Evolutionary conservation across 192 early-diverging fungal species (phyloP).

Genomic region (Paraglomus occultum): DNA sequence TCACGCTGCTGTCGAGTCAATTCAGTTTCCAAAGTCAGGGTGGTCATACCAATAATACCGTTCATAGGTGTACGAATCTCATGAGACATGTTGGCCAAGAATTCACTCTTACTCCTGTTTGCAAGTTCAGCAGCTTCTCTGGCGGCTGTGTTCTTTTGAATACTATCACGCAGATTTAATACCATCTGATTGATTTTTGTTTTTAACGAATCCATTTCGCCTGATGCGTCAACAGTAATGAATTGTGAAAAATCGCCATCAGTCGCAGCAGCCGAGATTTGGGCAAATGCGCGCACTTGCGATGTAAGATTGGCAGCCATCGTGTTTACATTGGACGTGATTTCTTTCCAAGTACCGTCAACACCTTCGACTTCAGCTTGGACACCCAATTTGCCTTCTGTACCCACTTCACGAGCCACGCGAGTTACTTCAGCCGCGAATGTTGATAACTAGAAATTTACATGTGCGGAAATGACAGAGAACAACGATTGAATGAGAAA

Average conservation of each 20-base stretch:
- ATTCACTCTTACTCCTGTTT: constrained; percentile 75
- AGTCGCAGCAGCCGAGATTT: constrained; percentile 70
- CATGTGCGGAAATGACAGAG: neutral
- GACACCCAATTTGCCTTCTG: constrained; percentile 52
- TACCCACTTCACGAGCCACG: constrained; percentile 62
- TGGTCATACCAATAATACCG: constrained; percentile 77
- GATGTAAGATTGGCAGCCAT: constrained; percentile 55
- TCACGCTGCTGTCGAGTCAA: constrained; percentile 79
- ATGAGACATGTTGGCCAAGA: constrained; percentile 66
- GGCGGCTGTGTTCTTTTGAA: constrained; percentile 75
- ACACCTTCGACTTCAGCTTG: constrained; percentile 57
- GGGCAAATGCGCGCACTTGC: constrained; percentile 70
- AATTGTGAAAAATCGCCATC: constrained; percentile 69
- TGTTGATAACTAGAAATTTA: constrained; percentile 32
- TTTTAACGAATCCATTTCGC: constrained; percentile 83
- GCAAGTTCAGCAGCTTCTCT: constrained; percentile 79
- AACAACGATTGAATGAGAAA: neutral
- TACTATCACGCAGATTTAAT: constrained; percentile 67
- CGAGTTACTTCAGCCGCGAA: constrained; percentile 67
- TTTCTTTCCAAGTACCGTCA: constrained; percentile 65
- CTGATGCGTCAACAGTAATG: constrained; percentile 76
- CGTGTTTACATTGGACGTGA: constrained; percentile 64
- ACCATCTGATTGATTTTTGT: constrained; percentile 87
- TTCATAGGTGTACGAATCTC: constrained; percentile 80
- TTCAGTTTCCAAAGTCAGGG: constrained; percentile 72